A percentile compares a stretch with the other conserved stretches of the same genome.
phyloP scores from a whole-genome alignment of 345 rosid species.

The Leavenworthia alabamica region DNA sequence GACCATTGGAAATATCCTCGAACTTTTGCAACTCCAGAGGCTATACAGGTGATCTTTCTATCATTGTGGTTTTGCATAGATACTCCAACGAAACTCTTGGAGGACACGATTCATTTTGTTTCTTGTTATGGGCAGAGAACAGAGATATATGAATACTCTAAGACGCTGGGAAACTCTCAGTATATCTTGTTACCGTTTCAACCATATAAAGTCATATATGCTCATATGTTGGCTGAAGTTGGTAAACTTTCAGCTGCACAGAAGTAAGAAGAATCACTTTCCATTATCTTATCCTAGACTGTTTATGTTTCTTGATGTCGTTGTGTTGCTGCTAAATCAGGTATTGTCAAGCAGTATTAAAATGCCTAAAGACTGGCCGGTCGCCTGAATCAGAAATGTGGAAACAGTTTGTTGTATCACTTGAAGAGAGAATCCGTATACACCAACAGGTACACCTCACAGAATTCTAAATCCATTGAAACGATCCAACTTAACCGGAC shows the following conservation, averaged over 20 bases:
- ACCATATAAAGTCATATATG: conserved; percentile 89
- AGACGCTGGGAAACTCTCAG: conserved; percentile 94
- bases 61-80: not conserved
- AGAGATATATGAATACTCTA: conserved; percentile 88
- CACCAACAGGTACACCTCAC: conserved; percentile 54
- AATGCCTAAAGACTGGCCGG: conserved; percentile 58
- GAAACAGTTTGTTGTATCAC: conserved; percentile 46
- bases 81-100: not conserved
- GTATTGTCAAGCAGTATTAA: conserved; percentile 67
- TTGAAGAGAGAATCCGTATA: conserved; percentile 64
- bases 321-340: conserved; percentile 31
- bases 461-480: not conserved
- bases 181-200: conserved; percentile 77
- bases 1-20: conserved; percentile 74
- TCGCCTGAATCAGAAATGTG: conserved; percentile 53
- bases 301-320: conserved; percentile 23
- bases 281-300: conserved; percentile 3
- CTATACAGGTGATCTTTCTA: conserved; percentile 58
- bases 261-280: conserved; percentile 52
- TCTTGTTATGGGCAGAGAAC: conserved; percentile 64
- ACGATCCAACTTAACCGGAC: conserved; percentile 4
- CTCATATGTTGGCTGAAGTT: conserved; percentile 94
- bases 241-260: conserved; percentile 83
- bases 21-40: conserved; percentile 63
- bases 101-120: not conserved